Percentiles rank a stretch among this genome's conserved stretches.
These are phyloP conservation scores for Wallacemonas sp. DNA, from an alignment of 208 protist species.

Conservation along the genomic window DNA sequence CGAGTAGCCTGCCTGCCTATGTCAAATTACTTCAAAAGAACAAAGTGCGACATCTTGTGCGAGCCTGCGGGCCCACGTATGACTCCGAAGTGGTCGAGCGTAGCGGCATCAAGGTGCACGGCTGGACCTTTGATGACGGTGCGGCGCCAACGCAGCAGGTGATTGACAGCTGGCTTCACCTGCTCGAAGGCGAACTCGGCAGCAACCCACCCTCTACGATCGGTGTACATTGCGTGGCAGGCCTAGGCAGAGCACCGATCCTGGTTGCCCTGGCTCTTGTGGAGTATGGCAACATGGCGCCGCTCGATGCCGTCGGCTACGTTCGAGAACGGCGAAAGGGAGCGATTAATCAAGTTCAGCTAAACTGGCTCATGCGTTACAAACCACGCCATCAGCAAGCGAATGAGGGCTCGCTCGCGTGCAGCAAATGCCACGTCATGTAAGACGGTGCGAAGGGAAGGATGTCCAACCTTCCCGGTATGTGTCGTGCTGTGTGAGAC, in stretches of 20 bases:
- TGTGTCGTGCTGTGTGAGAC: not conserved
- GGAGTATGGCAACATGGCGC: constrained; percentile 43
- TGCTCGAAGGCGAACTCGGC: constrained; percentile 35
- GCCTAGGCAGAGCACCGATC: constrained; percentile 64
- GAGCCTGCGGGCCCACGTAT: constrained; percentile 52
- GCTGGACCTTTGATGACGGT: constrained; percentile 68
- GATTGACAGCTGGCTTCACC: constrained; percentile 42
- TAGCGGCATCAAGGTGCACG: constrained; percentile 37
- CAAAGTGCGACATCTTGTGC: constrained; percentile 43
- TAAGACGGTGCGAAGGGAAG: too few relatives aligned
- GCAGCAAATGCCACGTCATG: constrained; percentile 32
- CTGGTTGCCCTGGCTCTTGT: constrained; percentile 65
- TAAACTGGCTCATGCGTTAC: constrained; percentile 62
- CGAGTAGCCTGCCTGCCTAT: constrained; percentile 41
- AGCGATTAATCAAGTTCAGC: constrained; percentile 66
- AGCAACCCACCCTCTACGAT: constrained; percentile 29
- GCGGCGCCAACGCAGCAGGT: constrained; percentile 51
- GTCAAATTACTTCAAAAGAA: constrained; percentile 51
- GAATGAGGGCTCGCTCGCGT: constrained; percentile 21
- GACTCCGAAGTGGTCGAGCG: constrained; percentile 23
- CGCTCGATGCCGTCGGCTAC: constrained; percentile 59
- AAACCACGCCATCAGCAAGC: constrained; percentile 20
- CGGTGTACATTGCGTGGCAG: constrained; percentile 74
- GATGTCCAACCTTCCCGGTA: not conserved
- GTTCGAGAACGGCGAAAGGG: constrained; percentile 57